A percentile compares a stretch with the other conserved stretches of the same genome.
These are phyloP conservation scores for Saccharomycopsis capsularis DNA, from an alignment of 805 yeast species.

Conservation along the genomic window DNA sequence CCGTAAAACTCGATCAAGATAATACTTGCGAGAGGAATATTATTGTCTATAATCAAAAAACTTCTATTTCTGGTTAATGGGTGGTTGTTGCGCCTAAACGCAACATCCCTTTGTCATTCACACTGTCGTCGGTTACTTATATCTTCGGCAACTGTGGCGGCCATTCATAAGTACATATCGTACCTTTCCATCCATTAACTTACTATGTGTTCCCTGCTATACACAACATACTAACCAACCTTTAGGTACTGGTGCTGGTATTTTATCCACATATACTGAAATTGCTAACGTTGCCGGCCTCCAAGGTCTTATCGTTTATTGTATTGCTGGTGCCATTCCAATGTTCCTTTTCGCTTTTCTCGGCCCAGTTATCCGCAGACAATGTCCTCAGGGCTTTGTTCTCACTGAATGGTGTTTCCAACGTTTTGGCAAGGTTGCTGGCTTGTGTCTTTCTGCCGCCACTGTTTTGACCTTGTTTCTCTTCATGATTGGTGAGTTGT, in stretches of 20 bases:
- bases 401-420: slow-evolving; percentile 91
- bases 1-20: slow-evolving; percentile 81
- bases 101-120: too few relatives aligned
- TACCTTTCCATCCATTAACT: too few relatives aligned
- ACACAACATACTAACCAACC: slow-evolving; percentile 2
- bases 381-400: slow-evolving; percentile 86
- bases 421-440: slow-evolving; percentile 67
- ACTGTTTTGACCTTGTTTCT: slow-evolving; percentile 80
- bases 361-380: slow-evolving; percentile 72
- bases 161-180: too few relatives aligned
- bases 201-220: too few relatives aligned
- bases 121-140: too few relatives aligned
- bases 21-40: slow-evolving; percentile 73
- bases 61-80: not conserved
- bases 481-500: slow-evolving; percentile 80
- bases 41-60: slow-evolving; percentile 6
- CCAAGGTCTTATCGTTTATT: slow-evolving; percentile 80
- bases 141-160: too few relatives aligned
- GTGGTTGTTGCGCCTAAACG: too few relatives aligned
- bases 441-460: slow-evolving; percentile 69
- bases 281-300: slow-evolving; percentile 82
- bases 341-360: slow-evolving; percentile 70
- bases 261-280: slow-evolving; percentile 77
- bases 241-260: slow-evolving; percentile 82
- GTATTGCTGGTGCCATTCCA: slow-evolving; percentile 75